Conservation (phyloP, 257 asterid species). For the Leptodermis oblonga region DNA sequence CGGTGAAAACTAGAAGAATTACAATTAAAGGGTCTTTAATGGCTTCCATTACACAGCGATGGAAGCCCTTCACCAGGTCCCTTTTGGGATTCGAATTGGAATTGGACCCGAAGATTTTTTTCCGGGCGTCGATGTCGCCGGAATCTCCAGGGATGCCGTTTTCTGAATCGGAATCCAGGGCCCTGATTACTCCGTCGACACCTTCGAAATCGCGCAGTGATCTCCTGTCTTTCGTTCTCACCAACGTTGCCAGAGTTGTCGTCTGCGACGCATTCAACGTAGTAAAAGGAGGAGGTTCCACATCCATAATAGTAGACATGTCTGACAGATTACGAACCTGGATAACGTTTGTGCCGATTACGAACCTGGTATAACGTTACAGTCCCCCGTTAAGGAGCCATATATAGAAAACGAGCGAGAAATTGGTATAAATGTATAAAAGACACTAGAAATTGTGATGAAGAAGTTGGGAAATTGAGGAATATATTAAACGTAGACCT, state of each 20-base stretch:
- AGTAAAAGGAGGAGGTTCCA: constrained; percentile 14
- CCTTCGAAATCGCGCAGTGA: constrained; percentile 22
- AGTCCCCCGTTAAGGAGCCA: too few relatives aligned
- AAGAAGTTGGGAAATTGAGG: too few relatives aligned
- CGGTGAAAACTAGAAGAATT: constrained; percentile 7
- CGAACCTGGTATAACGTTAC: too few relatives aligned
- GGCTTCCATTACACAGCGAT: constrained; percentile 5
- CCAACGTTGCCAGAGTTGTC: constrained; percentile 1
- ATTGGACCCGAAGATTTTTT: constrained; percentile 9
- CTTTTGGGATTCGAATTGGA: neutral
- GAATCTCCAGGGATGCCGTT: constrained; percentile 18
- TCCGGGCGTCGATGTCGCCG: neutral
- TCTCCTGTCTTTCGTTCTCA: constrained; percentile 6
- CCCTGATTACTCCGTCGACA: constrained; percentile 16
- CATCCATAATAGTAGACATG: constrained; percentile 8
- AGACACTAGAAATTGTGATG: too few relatives aligned
- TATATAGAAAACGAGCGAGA: too few relatives aligned
- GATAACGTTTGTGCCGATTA: too few relatives aligned
- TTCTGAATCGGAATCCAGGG: constrained; percentile 16
- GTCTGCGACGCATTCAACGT: neutral
- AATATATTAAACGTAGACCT: too few relatives aligned
- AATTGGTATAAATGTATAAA: too few relatives aligned
- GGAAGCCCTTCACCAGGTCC: neutral
- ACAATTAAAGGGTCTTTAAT: constrained; percentile 18
- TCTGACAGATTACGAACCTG: neutral